phyloP scores from a whole-genome alignment of 2,329 filamentous ascomycete species.

The Didymosphaeria variabile region DNA sequence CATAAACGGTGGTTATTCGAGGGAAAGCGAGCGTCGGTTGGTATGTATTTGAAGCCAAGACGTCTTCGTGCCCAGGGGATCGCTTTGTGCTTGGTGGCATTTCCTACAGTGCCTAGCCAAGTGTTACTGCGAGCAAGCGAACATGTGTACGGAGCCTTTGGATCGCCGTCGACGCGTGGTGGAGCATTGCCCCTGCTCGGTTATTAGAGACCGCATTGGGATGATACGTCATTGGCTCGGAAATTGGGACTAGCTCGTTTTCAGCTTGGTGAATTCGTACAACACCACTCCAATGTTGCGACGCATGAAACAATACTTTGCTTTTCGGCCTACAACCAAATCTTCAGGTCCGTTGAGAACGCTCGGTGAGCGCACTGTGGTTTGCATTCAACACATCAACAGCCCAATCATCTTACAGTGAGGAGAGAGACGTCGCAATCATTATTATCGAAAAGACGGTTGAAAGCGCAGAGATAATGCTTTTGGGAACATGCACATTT shows the following conservation, averaged over 20 bases:
- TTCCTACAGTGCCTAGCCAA: constrained; percentile 2
- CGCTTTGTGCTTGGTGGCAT: constrained; percentile 10
- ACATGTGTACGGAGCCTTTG: not conserved
- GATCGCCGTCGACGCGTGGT: not conserved
- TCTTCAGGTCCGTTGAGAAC: too few relatives aligned
- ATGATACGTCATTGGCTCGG: not conserved
- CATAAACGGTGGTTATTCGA: not conserved
- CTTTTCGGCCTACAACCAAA: not conserved
- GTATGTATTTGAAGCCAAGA: not conserved
- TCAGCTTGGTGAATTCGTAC: not conserved
- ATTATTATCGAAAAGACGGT: not conserved
- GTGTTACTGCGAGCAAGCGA: not conserved
- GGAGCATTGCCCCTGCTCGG: not conserved
- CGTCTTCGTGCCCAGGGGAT: not conserved
- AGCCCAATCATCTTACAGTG: too few relatives aligned
- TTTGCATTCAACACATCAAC: too few relatives aligned
- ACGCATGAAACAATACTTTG: not conserved
- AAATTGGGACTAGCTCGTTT: not conserved
- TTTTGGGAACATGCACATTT: not conserved
- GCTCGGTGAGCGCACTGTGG: too few relatives aligned
- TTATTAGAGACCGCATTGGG: not conserved
- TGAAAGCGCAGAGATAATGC: not conserved
- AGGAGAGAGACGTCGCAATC: not conserved
- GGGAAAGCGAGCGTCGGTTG: not conserved
- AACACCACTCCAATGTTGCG: not conserved